Percentiles rank a stretch among this genome's conserved stretches.
These are phyloP conservation scores for Gremmenia infestans DNA, from an alignment of 2,329 filamentous ascomycete species.

Conservation along the genomic window DNA sequence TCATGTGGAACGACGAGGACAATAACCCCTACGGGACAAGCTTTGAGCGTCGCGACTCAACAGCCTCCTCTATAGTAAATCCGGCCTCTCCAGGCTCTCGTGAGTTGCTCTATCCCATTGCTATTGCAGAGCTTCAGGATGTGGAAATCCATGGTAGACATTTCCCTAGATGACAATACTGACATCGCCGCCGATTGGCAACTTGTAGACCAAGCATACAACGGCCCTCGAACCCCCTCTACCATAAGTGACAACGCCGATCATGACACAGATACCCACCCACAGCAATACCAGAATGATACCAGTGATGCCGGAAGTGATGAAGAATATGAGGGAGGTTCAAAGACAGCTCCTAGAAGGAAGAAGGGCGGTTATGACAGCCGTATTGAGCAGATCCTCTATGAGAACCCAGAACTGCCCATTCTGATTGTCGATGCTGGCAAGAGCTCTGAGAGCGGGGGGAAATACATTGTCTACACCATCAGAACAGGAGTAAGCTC, in stretches of 20 bases:
- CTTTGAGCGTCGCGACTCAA: conserved; percentile 82
- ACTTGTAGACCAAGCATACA: conserved; percentile 50
- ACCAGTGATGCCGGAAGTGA: conserved; percentile 43
- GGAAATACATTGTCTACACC: conserved; percentile 94
- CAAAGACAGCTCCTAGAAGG: conserved; percentile 46
- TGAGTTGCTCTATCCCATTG: conserved; percentile 39
- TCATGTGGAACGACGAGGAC: conserved; percentile 99
- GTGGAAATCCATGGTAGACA: conserved; percentile 32
- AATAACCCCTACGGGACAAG: conserved; percentile 94
- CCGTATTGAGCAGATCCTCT: conserved; percentile 93
- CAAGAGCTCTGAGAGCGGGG: conserved; percentile 88
- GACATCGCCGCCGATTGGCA: conserved; percentile 43
- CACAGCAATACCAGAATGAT: conserved; percentile 27
- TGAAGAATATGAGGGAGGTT: conserved; percentile 41
- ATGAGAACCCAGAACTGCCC: conserved; percentile 85
- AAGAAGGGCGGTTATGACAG: conserved; percentile 91
- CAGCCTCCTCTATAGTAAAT: conserved; percentile 56
- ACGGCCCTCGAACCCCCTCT: conserved; percentile 40
- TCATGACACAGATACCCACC: conserved; percentile 12
- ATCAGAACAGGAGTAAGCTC: conserved; percentile 79
- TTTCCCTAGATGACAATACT: conserved; percentile 33
- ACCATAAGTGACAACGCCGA: conserved; percentile 60
- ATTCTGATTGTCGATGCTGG: conserved; percentile 93
- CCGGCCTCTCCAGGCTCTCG: conserved; percentile 54
- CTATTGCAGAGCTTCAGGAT: conserved; percentile 21